phyloP scores from a whole-genome alignment of 202 grass and related monocot species.

The Zoysia matrella region DNA sequence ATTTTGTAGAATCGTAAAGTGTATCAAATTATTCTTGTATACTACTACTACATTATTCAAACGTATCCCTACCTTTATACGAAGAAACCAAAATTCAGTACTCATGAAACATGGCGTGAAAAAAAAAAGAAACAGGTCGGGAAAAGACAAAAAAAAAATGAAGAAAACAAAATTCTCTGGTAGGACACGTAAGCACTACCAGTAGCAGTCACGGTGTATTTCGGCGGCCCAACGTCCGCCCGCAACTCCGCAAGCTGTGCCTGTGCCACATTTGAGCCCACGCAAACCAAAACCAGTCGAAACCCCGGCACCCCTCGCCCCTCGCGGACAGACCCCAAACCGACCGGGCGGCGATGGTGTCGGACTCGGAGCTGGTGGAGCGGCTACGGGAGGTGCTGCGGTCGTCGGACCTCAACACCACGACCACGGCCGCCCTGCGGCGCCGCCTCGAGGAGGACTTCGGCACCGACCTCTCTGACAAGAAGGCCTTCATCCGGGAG shows the following conservation, averaged over 20 bases:
- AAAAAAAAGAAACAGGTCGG: neutral
- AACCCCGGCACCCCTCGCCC: conserved; percentile 33
- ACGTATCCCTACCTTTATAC: too few relatives aligned
- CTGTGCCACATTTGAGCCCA: conserved; percentile 29
- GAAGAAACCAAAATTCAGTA: too few relatives aligned
- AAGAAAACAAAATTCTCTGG: too few relatives aligned
- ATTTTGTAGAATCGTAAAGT: too few relatives aligned
- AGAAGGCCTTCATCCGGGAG: conserved; percentile 95
- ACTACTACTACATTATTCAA: too few relatives aligned
- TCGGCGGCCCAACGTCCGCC: conserved; percentile 39
- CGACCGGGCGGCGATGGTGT: conserved; percentile 76
- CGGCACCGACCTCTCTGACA: conserved; percentile 75
- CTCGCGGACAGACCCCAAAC: conserved; percentile 30
- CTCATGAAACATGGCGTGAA: too few relatives aligned
- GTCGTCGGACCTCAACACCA: conserved; percentile 87
- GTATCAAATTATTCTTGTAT: too few relatives aligned
- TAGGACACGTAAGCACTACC: conserved; percentile 6
- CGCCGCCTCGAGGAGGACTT: conserved; percentile 93
- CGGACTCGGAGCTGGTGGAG: conserved; percentile 83
- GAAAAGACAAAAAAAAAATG: too few relatives aligned
- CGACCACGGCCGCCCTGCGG: conserved; percentile 77
- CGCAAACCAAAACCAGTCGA: conserved; percentile 33
- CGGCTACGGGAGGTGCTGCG: conserved; percentile 88
- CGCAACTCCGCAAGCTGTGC: neutral
- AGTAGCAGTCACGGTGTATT: conserved; percentile 4